Conservation (phyloP, 768 basidiomycete species). For the Macrolepiota fuliginosa region DNA sequence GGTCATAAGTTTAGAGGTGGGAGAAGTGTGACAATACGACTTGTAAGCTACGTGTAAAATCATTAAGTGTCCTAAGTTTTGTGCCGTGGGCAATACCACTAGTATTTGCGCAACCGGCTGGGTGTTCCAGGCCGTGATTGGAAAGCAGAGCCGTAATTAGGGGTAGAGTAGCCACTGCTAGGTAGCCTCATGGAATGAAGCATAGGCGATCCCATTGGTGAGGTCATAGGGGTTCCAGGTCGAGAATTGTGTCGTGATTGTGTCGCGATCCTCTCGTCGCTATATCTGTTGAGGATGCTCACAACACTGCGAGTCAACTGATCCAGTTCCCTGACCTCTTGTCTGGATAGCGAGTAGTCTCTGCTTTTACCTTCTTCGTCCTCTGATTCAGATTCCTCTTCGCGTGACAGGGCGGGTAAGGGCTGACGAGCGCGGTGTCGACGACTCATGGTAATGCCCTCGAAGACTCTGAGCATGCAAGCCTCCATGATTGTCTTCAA, state of each 20-base stretch:
- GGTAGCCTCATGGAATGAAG: constrained; percentile 33
- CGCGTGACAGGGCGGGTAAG: constrained; percentile 37
- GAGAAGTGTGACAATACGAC: neutral
- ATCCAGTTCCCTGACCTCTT: constrained; percentile 77
- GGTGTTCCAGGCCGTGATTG: constrained; percentile 64
- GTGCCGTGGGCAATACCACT: constrained; percentile 3
- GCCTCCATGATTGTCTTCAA: constrained; percentile 78
- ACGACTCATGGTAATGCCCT: constrained; percentile 64
- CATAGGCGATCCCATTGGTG: constrained; percentile 44
- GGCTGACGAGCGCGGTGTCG: constrained; percentile 29
- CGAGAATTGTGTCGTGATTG: constrained; percentile 64
- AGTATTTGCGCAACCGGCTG: constrained; percentile 46
- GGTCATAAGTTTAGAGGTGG: neutral
- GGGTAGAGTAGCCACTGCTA: constrained; percentile 59
- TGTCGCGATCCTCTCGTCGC: constrained; percentile 55
- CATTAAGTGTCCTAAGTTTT: neutral
- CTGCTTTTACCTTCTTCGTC: constrained; percentile 49
- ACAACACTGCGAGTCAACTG: constrained; percentile 73
- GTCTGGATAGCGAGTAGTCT: constrained; percentile 55
- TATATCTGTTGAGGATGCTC: constrained; percentile 66
- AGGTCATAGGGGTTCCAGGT: constrained; percentile 54
- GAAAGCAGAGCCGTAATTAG: constrained; percentile 29
- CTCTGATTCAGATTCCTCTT: constrained; percentile 56
- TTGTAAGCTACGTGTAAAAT: neutral
- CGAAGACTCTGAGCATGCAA: constrained; percentile 87